Conservation (phyloP, 305 asterid genomes). For the Fraxinus platypoda region DNA sequence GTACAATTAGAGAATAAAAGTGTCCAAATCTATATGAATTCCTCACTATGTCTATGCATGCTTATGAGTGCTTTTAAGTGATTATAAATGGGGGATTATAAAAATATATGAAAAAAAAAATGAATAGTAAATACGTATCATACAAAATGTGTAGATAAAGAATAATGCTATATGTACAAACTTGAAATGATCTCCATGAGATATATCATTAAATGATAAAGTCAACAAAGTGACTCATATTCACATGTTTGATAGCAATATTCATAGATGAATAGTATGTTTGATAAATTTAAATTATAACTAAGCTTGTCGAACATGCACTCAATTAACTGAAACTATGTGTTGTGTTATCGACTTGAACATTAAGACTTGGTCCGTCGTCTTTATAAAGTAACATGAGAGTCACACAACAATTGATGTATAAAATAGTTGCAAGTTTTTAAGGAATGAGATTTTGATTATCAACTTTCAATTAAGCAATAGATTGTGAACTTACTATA, state of each 20-base stretch:
- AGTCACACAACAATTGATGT: not conserved
- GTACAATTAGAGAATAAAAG: not conserved
- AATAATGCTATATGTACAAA: too few species aligned
- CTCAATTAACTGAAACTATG: not conserved
- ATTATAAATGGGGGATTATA: too few species aligned
- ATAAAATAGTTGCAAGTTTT: not conserved
- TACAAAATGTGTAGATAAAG: not conserved
- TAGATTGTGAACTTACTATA: not conserved
- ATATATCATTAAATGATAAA: not conserved
- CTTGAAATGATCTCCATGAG: not conserved
- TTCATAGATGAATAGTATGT: not conserved
- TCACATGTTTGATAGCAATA: not conserved
- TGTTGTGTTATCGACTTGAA: not conserved
- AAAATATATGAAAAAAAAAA: too few species aligned
- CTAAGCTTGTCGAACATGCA: not conserved
- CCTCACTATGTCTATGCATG: not conserved
- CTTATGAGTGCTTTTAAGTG: not conserved
- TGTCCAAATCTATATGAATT: not conserved
- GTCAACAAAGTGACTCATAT: not conserved
- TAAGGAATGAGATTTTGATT: not conserved
- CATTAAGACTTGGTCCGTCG: too few species aligned
- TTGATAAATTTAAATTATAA: too few species aligned
- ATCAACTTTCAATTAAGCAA: not conserved
- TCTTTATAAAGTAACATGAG: not conserved
- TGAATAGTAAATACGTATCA: too few species aligned